These are phyloP conservation scores for Scedosporium minutisporum DNA, from an alignment of 2,329 filamentous ascomycete genomes.

Conservation along the genomic window DNA sequence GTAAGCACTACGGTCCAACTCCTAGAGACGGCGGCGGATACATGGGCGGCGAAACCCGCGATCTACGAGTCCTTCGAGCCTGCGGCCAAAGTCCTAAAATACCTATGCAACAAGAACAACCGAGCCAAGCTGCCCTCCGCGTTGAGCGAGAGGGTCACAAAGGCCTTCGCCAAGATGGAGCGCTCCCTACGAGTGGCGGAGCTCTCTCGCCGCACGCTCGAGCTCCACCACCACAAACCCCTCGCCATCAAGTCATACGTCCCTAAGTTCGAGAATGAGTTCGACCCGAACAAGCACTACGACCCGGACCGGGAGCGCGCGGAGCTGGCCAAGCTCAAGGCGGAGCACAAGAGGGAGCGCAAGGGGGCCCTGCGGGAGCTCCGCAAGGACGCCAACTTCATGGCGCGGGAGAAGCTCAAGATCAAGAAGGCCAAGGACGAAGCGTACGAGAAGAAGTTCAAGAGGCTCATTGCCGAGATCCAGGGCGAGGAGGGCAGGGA, in stretches of 20 bases:
- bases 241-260: constrained; percentile 79
- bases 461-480: constrained; percentile 84
- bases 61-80: constrained; percentile 74
- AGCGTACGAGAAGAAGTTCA: constrained; percentile 95
- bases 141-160: constrained; percentile 30
- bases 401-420: constrained; percentile 79
- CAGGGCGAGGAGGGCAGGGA: constrained; percentile 86
- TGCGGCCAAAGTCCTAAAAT: constrained; percentile 44
- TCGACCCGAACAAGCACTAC: constrained; percentile 94
- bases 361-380: constrained; percentile 93
- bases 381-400: constrained; percentile 88
- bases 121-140: constrained; percentile 37
- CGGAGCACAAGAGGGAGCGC: constrained; percentile 87
- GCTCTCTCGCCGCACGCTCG: constrained; percentile 64
- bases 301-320: constrained; percentile 87
- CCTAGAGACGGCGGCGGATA: constrained; percentile 56
- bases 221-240: constrained; percentile 81
- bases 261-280: constrained; percentile 92
- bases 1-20: constrained; percentile 55
- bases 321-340: constrained; percentile 72
- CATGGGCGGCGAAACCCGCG: constrained; percentile 64
- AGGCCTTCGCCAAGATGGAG: constrained; percentile 35
- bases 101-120: constrained; percentile 47
- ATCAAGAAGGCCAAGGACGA: constrained; percentile 90
- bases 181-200: constrained; percentile 51